A percentile compares a stretch with the other conserved stretches of the same genome.
phyloP scores from a whole-genome alignment of 164 flowering plant species.

The Berberis vulgaris region DNA sequence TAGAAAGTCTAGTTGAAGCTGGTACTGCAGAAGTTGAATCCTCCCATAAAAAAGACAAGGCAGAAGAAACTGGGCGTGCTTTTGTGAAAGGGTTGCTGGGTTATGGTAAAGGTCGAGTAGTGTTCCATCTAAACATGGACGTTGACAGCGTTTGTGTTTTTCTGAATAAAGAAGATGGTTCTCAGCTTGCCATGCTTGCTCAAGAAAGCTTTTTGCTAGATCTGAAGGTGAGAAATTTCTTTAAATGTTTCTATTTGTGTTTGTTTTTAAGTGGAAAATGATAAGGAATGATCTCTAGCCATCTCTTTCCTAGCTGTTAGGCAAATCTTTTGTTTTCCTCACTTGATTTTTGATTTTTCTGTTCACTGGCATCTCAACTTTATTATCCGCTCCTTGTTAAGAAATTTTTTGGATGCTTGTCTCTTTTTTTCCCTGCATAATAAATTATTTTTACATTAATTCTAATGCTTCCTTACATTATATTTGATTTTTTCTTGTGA shows the following conservation, averaged over 20 bases:
- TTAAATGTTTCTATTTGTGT: neutral
- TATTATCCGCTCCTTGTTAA: too few species aligned
- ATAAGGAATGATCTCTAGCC: too few species aligned
- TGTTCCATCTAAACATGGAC: conserved; percentile 74
- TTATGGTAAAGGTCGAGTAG: conserved; percentile 85
- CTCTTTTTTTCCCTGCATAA: neutral
- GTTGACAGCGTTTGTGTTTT: conserved; percentile 76
- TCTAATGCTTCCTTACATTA: neutral
- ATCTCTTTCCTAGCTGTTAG: too few species aligned
- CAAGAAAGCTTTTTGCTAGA: conserved; percentile 87
- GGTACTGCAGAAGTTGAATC: conserved; percentile 21
- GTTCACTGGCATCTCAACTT: too few species aligned
- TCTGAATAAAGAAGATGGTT: conserved; percentile 94
- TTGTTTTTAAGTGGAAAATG: too few species aligned
- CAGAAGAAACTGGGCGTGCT: conserved; percentile 43
- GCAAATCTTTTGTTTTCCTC: too few species aligned
- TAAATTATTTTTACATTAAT: too few species aligned
- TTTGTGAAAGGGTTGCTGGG: conserved; percentile 84
- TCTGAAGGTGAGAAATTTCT: conserved; percentile 46
- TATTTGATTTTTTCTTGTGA: neutral
- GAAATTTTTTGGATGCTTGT: neutral
- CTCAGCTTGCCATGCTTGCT: conserved; percentile 90
- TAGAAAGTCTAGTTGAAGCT: neutral
- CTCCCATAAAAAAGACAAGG: conserved; percentile 29
- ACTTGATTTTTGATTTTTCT: too few species aligned